phyloP scores from a whole-genome alignment of 2,329 filamentous ascomycete genomes.

The Lasiodiplodia theobromae region DNA sequence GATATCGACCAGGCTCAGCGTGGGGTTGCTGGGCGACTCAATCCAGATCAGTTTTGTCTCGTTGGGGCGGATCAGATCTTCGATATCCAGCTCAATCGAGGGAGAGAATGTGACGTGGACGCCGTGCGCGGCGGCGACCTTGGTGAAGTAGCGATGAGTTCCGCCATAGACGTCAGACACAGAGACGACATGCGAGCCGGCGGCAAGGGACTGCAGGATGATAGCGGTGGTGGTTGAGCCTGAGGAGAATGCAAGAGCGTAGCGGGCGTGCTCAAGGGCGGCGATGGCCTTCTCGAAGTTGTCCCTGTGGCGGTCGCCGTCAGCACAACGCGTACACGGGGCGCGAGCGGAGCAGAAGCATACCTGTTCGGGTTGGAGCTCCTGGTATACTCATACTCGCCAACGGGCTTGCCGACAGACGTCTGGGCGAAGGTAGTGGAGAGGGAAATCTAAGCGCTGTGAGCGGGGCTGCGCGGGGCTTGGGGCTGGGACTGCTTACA shows the following conservation, averaged over 20 bases:
- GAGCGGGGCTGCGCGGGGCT: constrained; percentile 32
- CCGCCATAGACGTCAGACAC: constrained; percentile 98
- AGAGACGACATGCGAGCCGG: constrained; percentile 92
- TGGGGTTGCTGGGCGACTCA: constrained; percentile 93
- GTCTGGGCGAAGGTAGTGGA: constrained; percentile 97
- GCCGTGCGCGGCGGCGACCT: constrained; percentile 92
- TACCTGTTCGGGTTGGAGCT: constrained; percentile 89
- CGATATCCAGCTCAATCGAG: constrained; percentile 87
- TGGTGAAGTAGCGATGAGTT: constrained; percentile 98
- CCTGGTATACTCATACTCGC: constrained; percentile 90
- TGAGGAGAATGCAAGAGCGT: constrained; percentile 92
- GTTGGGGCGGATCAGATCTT: constrained; percentile 76
- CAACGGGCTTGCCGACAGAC: constrained; percentile 84
- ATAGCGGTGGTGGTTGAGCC: constrained; percentile 93
- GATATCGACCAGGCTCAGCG: constrained; percentile 91
- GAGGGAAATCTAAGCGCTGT: constrained; percentile 73
- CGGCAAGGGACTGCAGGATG: constrained; percentile 89
- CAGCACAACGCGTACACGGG: constrained; percentile 23
- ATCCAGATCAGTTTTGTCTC: constrained; percentile 98
- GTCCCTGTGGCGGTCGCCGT: constrained; percentile 57
- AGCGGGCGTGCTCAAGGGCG: constrained; percentile 88
- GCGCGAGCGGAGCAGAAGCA: constrained; percentile 28
- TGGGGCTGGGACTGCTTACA: constrained; percentile 47
- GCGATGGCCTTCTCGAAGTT: constrained; percentile 95
- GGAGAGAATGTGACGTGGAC: constrained; percentile 95